phyloP scores from a whole-genome alignment of 1,284 basidiomycete species.

The Ganoderma leucocontextum region DNA sequence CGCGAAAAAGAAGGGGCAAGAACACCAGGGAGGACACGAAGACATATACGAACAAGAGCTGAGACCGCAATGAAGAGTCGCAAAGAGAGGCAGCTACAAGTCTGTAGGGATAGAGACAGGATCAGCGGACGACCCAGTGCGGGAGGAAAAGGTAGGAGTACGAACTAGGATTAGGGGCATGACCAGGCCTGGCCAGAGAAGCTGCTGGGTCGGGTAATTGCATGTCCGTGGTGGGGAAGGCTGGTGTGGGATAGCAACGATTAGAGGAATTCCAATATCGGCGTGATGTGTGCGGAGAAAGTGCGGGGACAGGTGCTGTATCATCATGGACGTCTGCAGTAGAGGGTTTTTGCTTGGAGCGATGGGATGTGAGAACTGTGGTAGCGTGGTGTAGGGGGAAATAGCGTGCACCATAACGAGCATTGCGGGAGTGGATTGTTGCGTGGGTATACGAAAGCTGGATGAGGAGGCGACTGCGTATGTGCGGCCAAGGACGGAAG shows the following conservation, averaged over 20 bases:
- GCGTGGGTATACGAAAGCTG: constrained; percentile 37
- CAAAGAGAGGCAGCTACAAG: constrained; percentile 9
- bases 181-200: background rate
- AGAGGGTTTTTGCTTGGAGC: constrained; percentile 14
- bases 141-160: background rate
- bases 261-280: constrained; percentile 1
- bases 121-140: background rate
- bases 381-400: constrained; percentile 12
- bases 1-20: background rate
- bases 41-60: constrained; percentile 13
- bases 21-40: constrained; percentile 4
- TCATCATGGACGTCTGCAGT: constrained; percentile 19
- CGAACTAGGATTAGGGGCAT: constrained; percentile 1
- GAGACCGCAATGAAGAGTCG: constrained; percentile 16
- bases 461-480: constrained; percentile 31
- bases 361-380: constrained; percentile 13
- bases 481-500: constrained; percentile 18
- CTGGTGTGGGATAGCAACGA: constrained; percentile 7
- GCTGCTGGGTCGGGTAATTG: background rate
- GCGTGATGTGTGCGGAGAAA: constrained; percentile 4
- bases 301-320: background rate
- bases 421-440: constrained; percentile 30
- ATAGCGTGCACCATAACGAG: constrained; percentile 32
- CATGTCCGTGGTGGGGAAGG: constrained; percentile 11
- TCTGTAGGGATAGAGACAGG: background rate